Conservation (phyloP, 1,139 yeast species). For the Candida tetrigidarum region DNA sequence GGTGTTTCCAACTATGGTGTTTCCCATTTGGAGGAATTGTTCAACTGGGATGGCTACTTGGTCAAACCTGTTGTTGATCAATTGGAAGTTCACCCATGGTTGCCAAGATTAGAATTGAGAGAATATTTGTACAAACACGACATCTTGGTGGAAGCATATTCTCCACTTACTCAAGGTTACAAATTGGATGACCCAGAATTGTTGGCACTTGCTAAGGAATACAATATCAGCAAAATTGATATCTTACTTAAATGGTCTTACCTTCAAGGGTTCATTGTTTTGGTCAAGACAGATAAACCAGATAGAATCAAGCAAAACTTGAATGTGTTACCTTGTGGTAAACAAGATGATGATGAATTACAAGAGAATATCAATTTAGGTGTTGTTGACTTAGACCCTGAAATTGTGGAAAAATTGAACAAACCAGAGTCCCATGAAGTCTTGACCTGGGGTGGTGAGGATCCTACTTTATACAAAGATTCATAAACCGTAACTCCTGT, state of each 20-base stretch:
- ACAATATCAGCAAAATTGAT: slow-evolving; percentile 27
- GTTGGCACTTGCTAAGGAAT: slow-evolving; percentile 29
- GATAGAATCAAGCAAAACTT: slow-evolving; percentile 47
- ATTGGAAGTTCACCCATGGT: slow-evolving; percentile 53
- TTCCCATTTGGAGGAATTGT: slow-evolving; percentile 39
- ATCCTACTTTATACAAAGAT: slow-evolving; percentile 28
- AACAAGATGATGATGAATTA: slow-evolving; percentile 25
- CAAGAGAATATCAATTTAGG: slow-evolving; percentile 32
- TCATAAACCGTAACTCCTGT: background rate
- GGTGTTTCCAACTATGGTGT: slow-evolving; percentile 50
- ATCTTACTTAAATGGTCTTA: slow-evolving; percentile 43
- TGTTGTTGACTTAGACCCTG: slow-evolving; percentile 37
- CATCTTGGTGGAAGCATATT: slow-evolving; percentile 66
- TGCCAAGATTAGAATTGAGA: slow-evolving; percentile 42
- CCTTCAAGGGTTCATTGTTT: slow-evolving; percentile 65
- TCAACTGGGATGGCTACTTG: slow-evolving; percentile 35
- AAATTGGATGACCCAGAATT: slow-evolving; percentile 57
- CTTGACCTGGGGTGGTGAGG: slow-evolving; percentile 32
- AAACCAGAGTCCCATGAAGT: slow-evolving; percentile 38
- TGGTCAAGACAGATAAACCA: slow-evolving; percentile 67
- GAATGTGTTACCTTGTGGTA: slow-evolving; percentile 36
- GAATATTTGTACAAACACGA: slow-evolving; percentile 39
- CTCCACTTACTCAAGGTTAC: slow-evolving; percentile 68
- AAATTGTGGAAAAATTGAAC: slow-evolving; percentile 33
- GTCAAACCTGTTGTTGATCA: slow-evolving; percentile 48